Evolutionary conservation across 2,329 filamentous ascomycete genomes (phyloP), one percentile per base, ranked within the genome.

Genomic region (Aspergillus sp.): DNA sequence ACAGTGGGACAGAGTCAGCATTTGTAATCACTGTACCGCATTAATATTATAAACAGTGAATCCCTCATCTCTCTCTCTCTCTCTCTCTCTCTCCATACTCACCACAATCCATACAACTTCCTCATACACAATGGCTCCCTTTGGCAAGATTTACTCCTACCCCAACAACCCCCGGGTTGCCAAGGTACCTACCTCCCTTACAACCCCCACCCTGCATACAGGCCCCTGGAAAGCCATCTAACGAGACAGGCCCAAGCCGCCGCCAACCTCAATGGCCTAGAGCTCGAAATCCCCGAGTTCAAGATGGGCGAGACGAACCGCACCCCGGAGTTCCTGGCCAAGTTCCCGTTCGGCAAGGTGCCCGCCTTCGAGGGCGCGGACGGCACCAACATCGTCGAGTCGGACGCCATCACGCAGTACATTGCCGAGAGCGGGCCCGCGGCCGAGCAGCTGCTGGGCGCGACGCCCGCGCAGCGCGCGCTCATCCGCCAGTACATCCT

Each of bases 261-360:
- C 2, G 66, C 59, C 45, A 66, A 67, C 52, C 29, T 78, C 49
- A 78, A 76, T 52, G 71, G 57, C 38, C 58, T 67, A 13, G 56
- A 63, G 13, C 16, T 69, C 16, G 38, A 47, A 11, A 21, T 4
- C 13, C 65, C 71, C 10, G 66, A 69, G 51, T 81, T 78, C 64
- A 51, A 66, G 43, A 73, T 77, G 60, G 63, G 67, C 50, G 65
- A 70, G 47, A 74, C 73, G 54, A 81, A 80, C 70, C 63, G 64
- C 34, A 69, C 66, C 10, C 68, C 75, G 2, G 75, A 76, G 5
- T 81, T 75, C 68, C 64, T 77, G 11, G 53, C 74, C 65, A 81
- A 81, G 58, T 82, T 81, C 66, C 77, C 79, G 13, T 60, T 78
- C 32, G 79, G 78, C 62, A 81, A 81, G 61, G 74, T 81, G 5